Base-by-base conservation (phyloP, 495 filamentous ascomycete species). In the Jackrogersella minutella region DNA sequence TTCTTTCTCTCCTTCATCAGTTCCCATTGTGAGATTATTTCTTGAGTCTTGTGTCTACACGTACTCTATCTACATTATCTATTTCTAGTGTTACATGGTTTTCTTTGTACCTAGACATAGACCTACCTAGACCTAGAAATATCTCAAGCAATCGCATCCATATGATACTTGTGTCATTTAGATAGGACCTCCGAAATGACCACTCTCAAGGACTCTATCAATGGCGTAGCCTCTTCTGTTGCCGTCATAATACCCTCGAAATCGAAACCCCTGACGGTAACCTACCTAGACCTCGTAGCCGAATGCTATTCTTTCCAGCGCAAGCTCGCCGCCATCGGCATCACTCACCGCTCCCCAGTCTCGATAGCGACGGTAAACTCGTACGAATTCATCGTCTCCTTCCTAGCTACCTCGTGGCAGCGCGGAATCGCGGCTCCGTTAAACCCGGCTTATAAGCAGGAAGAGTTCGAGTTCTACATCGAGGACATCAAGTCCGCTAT, bases 381-480 rank as follows among this genome's bases (percentile, higher is more conserved):
- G 24, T 91, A 90, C 72, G 90, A 91, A 76, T 93, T 93, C 77
- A 87, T 93, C 67, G 85, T 93, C 56, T 85, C 90, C 1, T 95
- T 95, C 79, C 82, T 95, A 19, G 91, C 90, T 13, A 81, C 86
- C 13, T 85, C 90, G 5, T 89, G 86, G 84, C 91, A 94, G 78
- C 85, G 91, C 59, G 88, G 80, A 22, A 90, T 93, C 64, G 91
- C 91, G 17, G 91, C 91, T 3, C 91, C 91, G 2, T 79, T 95
- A 52, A 93, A 94, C 76, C 86, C 91, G 17, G 89, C 86, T 24
- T 94, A 95, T 78, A 93, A 92, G 79, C 89, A 93, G 70, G 86
- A 88, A 24, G 91, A 94, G 74, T 93, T 94, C 72, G 91, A 94
- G 74, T 93, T 95, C 77, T 95, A 93, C 74, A 93, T 94, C 66